Conservation (phyloP, 2,329 filamentous ascomycete genomes). For the Xylariales sp. region DNA sequence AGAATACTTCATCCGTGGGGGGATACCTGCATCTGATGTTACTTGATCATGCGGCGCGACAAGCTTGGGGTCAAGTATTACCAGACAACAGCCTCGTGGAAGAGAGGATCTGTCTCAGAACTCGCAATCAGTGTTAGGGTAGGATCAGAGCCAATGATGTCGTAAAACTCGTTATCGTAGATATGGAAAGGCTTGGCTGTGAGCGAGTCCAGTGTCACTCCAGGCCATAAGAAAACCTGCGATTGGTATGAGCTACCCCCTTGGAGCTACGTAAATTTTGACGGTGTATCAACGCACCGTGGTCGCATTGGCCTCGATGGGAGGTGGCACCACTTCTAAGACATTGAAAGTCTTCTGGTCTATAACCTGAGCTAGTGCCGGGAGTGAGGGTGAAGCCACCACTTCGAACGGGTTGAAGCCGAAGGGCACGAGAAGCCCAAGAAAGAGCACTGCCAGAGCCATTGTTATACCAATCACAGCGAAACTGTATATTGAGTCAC, state of each 20-base stretch:
- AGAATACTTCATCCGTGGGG: conserved; percentile 48
- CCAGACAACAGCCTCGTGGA: conserved; percentile 54
- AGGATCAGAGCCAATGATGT: conserved; percentile 44
- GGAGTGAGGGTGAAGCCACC: conserved; percentile 12
- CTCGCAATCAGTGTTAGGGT: conserved; percentile 45
- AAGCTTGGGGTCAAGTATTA: too few relatives aligned
- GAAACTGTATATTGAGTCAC: too few relatives aligned
- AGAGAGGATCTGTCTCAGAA: conserved; percentile 39
- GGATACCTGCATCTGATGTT: conserved; percentile 25
- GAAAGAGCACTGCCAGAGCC: conserved; percentile 9
- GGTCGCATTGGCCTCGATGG: conserved; percentile 30
- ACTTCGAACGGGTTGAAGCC: conserved; percentile 1
- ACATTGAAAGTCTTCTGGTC: conserved; percentile 40
- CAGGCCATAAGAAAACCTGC: conserved; percentile 40
- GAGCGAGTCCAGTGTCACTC: conserved; percentile 32
- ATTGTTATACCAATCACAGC: conserved; percentile 8
- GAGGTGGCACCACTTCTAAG: conserved; percentile 32
- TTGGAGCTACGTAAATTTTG: not conserved
- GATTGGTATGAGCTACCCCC: not conserved
- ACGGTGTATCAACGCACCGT: conserved; percentile 21
- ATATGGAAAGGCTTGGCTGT: conserved; percentile 37
- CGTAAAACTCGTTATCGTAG: conserved; percentile 46
- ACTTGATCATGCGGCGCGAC: too few relatives aligned
- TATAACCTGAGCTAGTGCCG: conserved; percentile 36
- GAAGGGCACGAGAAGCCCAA: conserved; percentile 7